Evolutionary conservation across 116 monocot species (phyloP).

Genomic region (Iris pallida): DNA sequence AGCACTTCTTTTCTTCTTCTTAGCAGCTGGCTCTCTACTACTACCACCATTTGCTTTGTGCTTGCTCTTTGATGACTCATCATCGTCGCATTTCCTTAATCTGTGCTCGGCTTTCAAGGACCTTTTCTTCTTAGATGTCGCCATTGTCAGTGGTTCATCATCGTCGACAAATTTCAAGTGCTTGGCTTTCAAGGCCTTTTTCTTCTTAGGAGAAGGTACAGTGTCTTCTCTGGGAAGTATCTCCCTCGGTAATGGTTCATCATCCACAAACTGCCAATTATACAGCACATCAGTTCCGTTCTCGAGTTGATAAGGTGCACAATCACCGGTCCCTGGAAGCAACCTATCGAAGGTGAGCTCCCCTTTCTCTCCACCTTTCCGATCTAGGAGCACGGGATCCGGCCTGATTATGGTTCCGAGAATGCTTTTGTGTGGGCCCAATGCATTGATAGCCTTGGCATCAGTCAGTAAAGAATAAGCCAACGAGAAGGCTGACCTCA

Average conservation of each 20-base stretch:
- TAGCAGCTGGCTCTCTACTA: background rate
- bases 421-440: constrained; percentile 58
- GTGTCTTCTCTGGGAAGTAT: background rate
- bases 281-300: constrained; percentile 30
- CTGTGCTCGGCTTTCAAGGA: constrained; percentile 17
- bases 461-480: constrained; percentile 73
- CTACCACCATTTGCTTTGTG: background rate
- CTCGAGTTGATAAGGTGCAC: constrained; percentile 15
- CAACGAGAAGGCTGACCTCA: constrained; percentile 82
- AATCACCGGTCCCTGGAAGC: constrained; percentile 59
- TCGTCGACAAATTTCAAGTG: no score
- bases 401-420: constrained; percentile 85
- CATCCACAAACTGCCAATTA: constrained; percentile 75
- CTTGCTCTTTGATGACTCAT: background rate
- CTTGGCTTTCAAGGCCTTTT: no score
- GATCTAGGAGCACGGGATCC: constrained; percentile 54
- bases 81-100: background rate
- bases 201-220: no score
- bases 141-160: no score
- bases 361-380: constrained; percentile 55
- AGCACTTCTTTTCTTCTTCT: background rate
- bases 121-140: constrained; percentile 27
- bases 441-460: constrained; percentile 32
- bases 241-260: constrained; percentile 79
- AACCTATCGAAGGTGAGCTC: constrained; percentile 43